Base-by-base conservation (phyloP, 2,329 filamentous ascomycete species). In the Nemania abortiva region DNA sequence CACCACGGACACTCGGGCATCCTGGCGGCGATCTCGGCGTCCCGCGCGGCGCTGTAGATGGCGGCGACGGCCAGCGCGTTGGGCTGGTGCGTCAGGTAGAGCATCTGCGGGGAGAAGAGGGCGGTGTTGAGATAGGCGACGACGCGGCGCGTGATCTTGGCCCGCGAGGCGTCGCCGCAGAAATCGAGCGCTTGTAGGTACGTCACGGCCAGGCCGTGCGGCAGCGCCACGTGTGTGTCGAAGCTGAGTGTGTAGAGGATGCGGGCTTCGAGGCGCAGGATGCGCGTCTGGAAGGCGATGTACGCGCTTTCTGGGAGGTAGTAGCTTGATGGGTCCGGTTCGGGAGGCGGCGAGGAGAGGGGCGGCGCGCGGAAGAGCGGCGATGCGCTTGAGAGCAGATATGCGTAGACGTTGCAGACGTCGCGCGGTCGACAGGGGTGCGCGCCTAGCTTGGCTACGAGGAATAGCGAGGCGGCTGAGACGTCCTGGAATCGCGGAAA, bases 1-100 rank as follows among this genome's bases (percentile, higher is more conserved):
- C 96, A 99, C 96, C 96, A 99, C 71, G 93, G 91, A 56, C 88
- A 89, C 71, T 92, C 92, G 0, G 95, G 94, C 81, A 98, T 86
- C 79, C 93, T 94, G 13, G 92, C 88, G 0, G 87, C 90, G 0
- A 88, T 52, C 20, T 62, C 60, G 47, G 47, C 79, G 73, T 98
- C 94, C 53, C 91, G 87, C 0, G 94, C 92, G 0, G 95, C 93
- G n/a, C 94, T 88, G 78, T 98, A 99, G 37, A 98, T 92, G 0
- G 95, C 93, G 1, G 95, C 93, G 2, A 94, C 93, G 4, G 96
- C 95, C 10, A 99, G 84, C 27, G 91, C 89, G 70, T 92, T 88
- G 1, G 96, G 95, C 79, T 98, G 96, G 77, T 98, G 95, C 2
- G 96, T 98, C 31, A 97, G 84, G 79, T 97, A 98, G 15, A 98